Percentiles rank a stretch among this genome's conserved stretches.
These are phyloP conservation scores for Phlegmacium glaucopus DNA, from an alignment of 768 basidiomycete genomes.

Conservation along the genomic window DNA sequence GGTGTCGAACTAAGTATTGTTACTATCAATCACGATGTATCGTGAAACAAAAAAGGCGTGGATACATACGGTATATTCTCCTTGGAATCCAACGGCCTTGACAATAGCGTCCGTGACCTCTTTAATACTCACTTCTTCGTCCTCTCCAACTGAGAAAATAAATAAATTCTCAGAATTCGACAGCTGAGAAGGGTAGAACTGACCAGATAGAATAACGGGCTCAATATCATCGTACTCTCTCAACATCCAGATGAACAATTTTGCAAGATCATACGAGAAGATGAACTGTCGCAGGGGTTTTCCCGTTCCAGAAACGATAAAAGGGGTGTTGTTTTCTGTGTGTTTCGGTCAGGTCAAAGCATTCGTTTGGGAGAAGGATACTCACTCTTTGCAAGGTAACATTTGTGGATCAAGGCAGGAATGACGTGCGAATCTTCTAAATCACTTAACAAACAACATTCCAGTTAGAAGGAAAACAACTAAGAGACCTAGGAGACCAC, in stretches of 20 bases:
- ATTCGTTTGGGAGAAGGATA: too few species aligned
- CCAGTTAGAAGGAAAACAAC: conserved; percentile 2
- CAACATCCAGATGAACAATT: conserved; percentile 91
- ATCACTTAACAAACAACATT: conserved; percentile 45
- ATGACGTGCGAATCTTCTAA: conserved; percentile 93
- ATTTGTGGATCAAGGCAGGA: conserved; percentile 91
- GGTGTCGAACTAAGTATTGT: conserved; percentile 67
- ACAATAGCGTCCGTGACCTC: conserved; percentile 90
- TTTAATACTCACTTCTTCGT: conserved; percentile 93
- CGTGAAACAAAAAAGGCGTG: neutral
- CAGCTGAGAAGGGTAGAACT: conserved; percentile 7
- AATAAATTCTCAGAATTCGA: neutral
- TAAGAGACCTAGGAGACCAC: conserved; percentile 17
- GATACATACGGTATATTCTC: conserved; percentile 62
- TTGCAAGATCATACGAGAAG: conserved; percentile 94
- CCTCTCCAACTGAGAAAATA: conserved; percentile 70
- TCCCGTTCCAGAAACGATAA: conserved; percentile 86
- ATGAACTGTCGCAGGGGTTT: conserved; percentile 97
- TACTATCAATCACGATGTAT: neutral
- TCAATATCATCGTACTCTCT: conserved; percentile 91
- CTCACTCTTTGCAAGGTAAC: conserved; percentile 85
- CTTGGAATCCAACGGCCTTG: conserved; percentile 73
- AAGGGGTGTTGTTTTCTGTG: conserved; percentile 75
- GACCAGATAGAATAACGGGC: conserved; percentile 88
- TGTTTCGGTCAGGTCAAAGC: neutral